These are phyloP conservation scores for Carnegiea gigantea DNA, from an alignment of 179 eudicot genomes.

Conservation along the genomic window DNA sequence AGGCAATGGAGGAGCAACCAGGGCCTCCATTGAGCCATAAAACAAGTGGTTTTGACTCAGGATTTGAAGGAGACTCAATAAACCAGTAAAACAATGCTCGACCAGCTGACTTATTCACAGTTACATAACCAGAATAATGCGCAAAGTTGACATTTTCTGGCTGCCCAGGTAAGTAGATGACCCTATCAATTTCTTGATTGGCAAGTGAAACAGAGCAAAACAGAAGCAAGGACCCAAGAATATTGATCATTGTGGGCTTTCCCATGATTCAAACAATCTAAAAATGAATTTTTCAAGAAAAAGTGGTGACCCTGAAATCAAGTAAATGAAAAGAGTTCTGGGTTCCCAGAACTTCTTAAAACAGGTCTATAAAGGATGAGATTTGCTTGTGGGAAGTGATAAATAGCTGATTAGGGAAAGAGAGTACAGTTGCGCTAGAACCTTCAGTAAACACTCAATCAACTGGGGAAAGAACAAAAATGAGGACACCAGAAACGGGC, in stretches of 20 bases:
- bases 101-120: conserved; percentile 67
- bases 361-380: conserved; percentile 15
- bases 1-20: conserved; percentile 96
- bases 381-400: conserved; percentile 16
- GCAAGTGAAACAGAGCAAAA: conserved; percentile 39
- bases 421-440: neutral
- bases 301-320: conserved; percentile 19
- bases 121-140: conserved; percentile 86
- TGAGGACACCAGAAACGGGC: conserved; percentile 16
- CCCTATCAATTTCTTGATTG: conserved; percentile 63
- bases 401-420: neutral
- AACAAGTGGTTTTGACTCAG: conserved; percentile 70
- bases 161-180: conserved; percentile 74
- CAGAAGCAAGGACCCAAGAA: conserved; percentile 31
- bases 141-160: conserved; percentile 62
- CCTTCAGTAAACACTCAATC: neutral
- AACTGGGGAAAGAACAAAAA: conserved; percentile 24
- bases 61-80: conserved; percentile 55
- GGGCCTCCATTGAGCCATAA: conserved; percentile 98
- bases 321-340: conserved; percentile 12
- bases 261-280: conserved; percentile 35
- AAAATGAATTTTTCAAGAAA: neutral
- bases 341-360: conserved; percentile 23
- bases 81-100: conserved; percentile 92
- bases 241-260: conserved; percentile 16